Conservation (phyloP, 257 asterid genomes). For the Gentiana dahurica region DNA sequence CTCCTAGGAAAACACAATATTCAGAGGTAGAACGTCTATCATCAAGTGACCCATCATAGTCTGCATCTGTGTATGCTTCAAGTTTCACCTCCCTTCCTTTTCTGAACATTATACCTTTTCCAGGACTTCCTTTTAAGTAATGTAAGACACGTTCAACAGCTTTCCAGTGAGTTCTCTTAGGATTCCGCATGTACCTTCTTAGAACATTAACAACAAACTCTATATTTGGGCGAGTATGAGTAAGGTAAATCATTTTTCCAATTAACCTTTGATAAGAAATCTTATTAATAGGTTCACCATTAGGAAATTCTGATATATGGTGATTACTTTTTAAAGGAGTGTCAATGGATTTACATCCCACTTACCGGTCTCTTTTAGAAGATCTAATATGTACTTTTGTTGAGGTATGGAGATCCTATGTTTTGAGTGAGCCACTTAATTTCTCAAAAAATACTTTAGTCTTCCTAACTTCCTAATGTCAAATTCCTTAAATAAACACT, state of each 20-base stretch:
- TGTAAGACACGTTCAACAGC: not conserved
- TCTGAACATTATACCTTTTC: not conserved
- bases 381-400: too few relatives aligned
- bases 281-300: not conserved
- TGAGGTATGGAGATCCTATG: too few relatives aligned
- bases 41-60: too few relatives aligned
- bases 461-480: too few relatives aligned
- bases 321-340: not conserved
- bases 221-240: not conserved
- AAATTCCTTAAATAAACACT: too few relatives aligned
- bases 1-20: too few relatives aligned
- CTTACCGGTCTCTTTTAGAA: not conserved
- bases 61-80: not conserved
- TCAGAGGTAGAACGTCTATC: too few relatives aligned
- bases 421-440: too few relatives aligned
- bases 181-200: not conserved
- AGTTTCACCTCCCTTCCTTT: not conserved
- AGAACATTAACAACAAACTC: not conserved
- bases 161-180: not conserved
- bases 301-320: not conserved
- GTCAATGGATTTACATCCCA: not conserved
- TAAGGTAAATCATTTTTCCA: not conserved
- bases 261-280: not conserved
- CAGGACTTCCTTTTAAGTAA: not conserved
- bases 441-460: too few relatives aligned